These are phyloP conservation scores for Castanea crenata DNA, from an alignment of 306 rosid genomes.

Conservation along the genomic window DNA sequence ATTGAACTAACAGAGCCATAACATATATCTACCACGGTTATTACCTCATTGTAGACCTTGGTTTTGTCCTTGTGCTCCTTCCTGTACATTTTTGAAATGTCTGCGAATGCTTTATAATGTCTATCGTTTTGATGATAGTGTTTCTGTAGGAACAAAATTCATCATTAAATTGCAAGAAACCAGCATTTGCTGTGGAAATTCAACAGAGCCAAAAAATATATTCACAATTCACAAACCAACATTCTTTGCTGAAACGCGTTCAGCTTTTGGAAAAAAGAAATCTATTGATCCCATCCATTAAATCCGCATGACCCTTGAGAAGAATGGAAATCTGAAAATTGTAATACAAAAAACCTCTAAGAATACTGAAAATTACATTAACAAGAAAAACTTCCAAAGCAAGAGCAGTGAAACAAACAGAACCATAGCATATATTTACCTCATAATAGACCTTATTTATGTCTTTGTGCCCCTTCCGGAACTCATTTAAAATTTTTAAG, in stretches of 20 bases:
- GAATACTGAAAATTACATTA: too few species aligned
- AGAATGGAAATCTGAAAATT: conserved; percentile 67
- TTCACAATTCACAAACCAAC: conserved; percentile 34
- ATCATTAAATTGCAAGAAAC: conserved; percentile 12
- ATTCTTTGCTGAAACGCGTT: conserved; percentile 21
- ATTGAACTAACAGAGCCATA: too few species aligned
- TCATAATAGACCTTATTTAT: too few species aligned
- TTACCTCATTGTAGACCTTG: conserved; percentile 88
- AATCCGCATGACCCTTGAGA: conserved; percentile 73
- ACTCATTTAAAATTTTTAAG: too few species aligned
- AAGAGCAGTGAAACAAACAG: too few species aligned
- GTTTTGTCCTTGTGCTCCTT: conserved; percentile 90
- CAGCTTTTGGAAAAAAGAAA: conserved; percentile 70
- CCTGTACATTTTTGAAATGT: conserved; percentile 90
- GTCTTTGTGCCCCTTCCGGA: too few species aligned
- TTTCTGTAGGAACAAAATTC: conserved; percentile 48
- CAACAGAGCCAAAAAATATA: neutral
- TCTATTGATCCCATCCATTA: conserved; percentile 80
- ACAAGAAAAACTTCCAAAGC: too few species aligned
- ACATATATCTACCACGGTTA: too few species aligned
- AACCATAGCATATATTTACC: too few species aligned
- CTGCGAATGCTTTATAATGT: conserved; percentile 85
- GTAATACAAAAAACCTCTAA: neutral
- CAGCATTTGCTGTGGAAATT: neutral
- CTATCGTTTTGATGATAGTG: conserved; percentile 71